These are phyloP conservation scores for Trametes punicea DNA, from an alignment of 768 basidiomycete species.

Conservation along the genomic window DNA sequence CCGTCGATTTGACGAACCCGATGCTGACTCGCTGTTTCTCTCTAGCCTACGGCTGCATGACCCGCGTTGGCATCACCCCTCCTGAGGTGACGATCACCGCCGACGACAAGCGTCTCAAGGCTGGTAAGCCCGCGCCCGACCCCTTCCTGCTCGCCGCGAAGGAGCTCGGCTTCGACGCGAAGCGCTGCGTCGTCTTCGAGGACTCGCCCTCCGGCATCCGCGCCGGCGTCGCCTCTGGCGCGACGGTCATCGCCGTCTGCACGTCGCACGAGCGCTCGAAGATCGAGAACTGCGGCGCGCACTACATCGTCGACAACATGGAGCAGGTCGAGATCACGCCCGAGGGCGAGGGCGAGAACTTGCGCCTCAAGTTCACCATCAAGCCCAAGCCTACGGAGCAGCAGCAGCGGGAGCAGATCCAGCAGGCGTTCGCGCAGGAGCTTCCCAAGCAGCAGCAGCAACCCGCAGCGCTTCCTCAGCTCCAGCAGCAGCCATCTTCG, in stretches of 20 bases:
- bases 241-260: conserved; percentile 71
- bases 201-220: conserved; percentile 67
- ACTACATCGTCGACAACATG: conserved; percentile 55
- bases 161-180: conserved; percentile 52
- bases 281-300: conserved; percentile 54
- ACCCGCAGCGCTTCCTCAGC: background rate
- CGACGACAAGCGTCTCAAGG: conserved; percentile 69
- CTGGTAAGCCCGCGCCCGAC: conserved; percentile 60
- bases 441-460: conserved; percentile 31
- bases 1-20: background rate
- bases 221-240: conserved; percentile 70
- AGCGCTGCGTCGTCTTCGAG: conserved; percentile 73
- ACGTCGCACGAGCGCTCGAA: conserved; percentile 62
- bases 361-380: conserved; percentile 43
- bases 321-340: conserved; percentile 43
- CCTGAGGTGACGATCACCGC: conserved; percentile 72
- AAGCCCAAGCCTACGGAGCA: conserved; percentile 1
- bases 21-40: conserved; percentile 9
- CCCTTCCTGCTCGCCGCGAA: conserved; percentile 62
- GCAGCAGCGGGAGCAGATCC: background rate
- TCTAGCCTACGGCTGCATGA: conserved; percentile 63
- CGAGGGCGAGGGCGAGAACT: conserved; percentile 32
- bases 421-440: conserved; percentile 18
- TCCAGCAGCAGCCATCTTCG: background rate
- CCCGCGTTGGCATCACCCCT: conserved; percentile 63